A percentile compares a stretch with the other conserved stretches of the same genome.
phyloP scores from a whole-genome alignment of 768 basidiomycete species.

The Guyanaporus albipodus region DNA sequence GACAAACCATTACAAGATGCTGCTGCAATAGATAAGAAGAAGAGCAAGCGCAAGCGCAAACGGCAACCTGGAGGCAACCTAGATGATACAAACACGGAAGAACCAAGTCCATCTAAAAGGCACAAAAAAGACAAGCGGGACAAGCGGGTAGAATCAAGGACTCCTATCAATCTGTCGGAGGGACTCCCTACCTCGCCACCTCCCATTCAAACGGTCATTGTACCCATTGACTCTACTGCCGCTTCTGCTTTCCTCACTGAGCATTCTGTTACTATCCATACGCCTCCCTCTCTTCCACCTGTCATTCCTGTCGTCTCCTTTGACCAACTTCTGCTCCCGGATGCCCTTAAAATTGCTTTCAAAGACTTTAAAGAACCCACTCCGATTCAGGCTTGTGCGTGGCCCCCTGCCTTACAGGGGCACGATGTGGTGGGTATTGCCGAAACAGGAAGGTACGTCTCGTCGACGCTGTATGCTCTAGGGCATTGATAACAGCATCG shows the following conservation, averaged over 20 bases:
- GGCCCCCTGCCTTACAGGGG: constrained; percentile 82
- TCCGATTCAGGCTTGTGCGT: constrained; percentile 93
- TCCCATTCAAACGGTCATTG: constrained; percentile 13
- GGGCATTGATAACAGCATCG: neutral
- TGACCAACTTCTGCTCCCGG: constrained; percentile 63
- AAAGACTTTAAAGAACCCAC: constrained; percentile 80
- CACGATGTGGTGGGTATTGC: constrained; percentile 94
- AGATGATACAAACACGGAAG: neutral
- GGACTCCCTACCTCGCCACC: constrained; percentile 17
- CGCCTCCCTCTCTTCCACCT: constrained; percentile 40
- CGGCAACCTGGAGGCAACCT: neutral
- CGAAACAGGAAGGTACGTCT: constrained; percentile 82
- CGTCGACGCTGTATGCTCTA: neutral
- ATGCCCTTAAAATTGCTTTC: constrained; percentile 59
- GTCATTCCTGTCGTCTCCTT: constrained; percentile 73
- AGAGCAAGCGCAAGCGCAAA: constrained; percentile 25
- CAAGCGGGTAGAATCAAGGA: neutral
- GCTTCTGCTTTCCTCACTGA: constrained; percentile 62
- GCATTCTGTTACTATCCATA: constrained; percentile 71
- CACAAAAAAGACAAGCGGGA: constrained; percentile 27
- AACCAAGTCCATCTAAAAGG: constrained; percentile 18
- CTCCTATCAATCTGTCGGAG: constrained; percentile 3
- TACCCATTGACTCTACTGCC: constrained; percentile 30
- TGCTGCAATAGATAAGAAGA: constrained; percentile 14
- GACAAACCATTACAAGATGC: constrained; percentile 3